These are phyloP conservation scores for Linaria vulgaris DNA, from an alignment of 257 asterid species.

Conservation along the genomic window DNA sequence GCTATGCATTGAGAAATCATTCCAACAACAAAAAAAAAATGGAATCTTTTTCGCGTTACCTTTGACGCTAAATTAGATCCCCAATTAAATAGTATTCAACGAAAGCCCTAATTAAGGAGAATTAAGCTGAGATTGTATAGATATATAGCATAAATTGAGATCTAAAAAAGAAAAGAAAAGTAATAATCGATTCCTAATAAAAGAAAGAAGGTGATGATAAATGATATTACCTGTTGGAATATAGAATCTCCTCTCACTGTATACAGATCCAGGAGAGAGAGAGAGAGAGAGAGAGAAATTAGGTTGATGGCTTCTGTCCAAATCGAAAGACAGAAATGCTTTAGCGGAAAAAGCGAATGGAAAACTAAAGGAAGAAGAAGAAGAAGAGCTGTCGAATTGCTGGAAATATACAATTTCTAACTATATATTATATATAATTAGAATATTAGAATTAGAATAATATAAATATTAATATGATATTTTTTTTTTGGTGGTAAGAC, in stretches of 20 bases:
- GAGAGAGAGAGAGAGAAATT: slow-evolving; percentile 15
- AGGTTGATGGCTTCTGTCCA: slow-evolving; percentile 22
- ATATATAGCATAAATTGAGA: not conserved
- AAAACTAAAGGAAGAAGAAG: too few relatives aligned
- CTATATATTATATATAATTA: too few relatives aligned
- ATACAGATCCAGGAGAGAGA: slow-evolving; percentile 31
- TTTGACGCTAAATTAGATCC: not conserved
- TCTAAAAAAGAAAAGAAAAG: not conserved
- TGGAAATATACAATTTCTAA: too few relatives aligned
- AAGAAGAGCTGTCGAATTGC: too few relatives aligned
- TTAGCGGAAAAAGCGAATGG: too few relatives aligned
- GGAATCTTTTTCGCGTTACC: not conserved
- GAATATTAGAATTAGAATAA: too few relatives aligned
- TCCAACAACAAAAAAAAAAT: not conserved
- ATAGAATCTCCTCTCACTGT: slow-evolving; percentile 28
- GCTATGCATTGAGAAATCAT: not conserved
- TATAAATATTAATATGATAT: too few relatives aligned
- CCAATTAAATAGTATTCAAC: not conserved
- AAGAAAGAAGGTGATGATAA: slow-evolving; percentile 8
- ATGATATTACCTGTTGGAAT: slow-evolving; percentile 28
- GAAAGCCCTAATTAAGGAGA: not conserved
- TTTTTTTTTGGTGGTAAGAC: too few relatives aligned
- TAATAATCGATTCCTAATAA: slow-evolving; percentile 1
- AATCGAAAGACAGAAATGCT: not conserved
- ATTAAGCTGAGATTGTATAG: not conserved